These are phyloP conservation scores for Porphyrellus sp. DNA, from an alignment of 1,284 basidiomycete species.

Conservation along the genomic window DNA sequence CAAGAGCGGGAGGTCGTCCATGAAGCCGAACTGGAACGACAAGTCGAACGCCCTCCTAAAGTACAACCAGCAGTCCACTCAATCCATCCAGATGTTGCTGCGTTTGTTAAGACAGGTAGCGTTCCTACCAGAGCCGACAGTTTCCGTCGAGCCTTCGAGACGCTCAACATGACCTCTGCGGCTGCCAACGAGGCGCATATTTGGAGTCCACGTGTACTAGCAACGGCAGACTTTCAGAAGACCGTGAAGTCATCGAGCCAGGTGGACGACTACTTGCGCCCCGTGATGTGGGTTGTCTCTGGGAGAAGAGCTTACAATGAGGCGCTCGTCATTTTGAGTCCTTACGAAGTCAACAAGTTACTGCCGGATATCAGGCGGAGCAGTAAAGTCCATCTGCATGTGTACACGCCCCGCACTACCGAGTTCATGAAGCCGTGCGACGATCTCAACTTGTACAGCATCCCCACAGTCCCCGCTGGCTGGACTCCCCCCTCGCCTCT, in stretches of 20 bases:
- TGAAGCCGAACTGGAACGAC: neutral
- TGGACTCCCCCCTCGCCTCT: neutral
- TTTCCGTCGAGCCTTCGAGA: neutral
- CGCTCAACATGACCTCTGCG: neutral
- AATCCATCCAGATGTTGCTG: neutral
- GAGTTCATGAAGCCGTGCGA: neutral
- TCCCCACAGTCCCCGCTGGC: neutral
- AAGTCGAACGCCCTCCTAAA: neutral
- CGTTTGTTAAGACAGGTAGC: neutral
- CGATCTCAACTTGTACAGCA: neutral
- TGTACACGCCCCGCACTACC: neutral
- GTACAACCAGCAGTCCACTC: neutral
- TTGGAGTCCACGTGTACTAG: neutral
- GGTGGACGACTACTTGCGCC: neutral
- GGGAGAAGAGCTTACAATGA: neutral
- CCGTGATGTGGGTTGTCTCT: neutral
- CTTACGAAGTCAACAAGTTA: neutral
- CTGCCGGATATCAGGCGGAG: neutral
- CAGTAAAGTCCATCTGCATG: neutral
- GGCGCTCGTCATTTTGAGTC: neutral
- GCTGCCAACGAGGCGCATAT: neutral
- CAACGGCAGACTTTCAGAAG: neutral
- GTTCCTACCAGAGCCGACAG: neutral
- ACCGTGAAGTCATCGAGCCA: neutral
- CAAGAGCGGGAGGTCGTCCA: neutral